Base-by-base conservation (phyloP, 139 green algal species). In the Pseudopediastrum boryanum region DNA sequence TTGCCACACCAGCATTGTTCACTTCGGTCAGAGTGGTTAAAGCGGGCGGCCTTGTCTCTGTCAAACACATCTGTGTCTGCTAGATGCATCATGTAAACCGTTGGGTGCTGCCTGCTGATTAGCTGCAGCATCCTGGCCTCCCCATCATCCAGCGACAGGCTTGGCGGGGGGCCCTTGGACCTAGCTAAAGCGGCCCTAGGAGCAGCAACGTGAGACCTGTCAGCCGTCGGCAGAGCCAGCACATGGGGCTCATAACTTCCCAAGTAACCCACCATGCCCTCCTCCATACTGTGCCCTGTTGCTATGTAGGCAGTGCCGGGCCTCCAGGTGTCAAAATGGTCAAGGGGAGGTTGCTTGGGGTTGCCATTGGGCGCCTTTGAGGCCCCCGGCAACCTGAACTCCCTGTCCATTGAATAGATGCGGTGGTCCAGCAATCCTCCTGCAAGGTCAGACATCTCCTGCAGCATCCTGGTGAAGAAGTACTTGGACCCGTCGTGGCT, bases 1-100 rank as follows among this genome's bases (percentile, higher is more conserved):
- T 62, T 62, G 52, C 52, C 52, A n/a, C 52, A 62, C 52, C 54
- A 64, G 54, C 54, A 64, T 29, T 64, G 8, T 29, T 64, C 54
- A 39, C 4, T 36, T 7, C 54, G 8, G 12, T 64, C 54, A 39
- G 54, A 39, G 54, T 64, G 54, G 54, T 64, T 64, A 29, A 64
- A 64, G 5, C 54, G 33, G 1, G 54, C 27, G 33, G 54, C 54
- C 27, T 64, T 64, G 54, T 64, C 54, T 29, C 12, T 64, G 54
- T 64, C 54, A 27, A 27, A 64, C 27, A 64, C 12, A 7, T 64
- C 13, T 7, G 33, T 64, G 6, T 29, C 54, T 5, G 27, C 13
- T 27, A 64, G 54, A 19, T 29, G 33, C 6, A 64, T 4, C 54
- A 64, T 64, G 54, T 64, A 36, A 29, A 29, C 54, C 9, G 54